These are phyloP conservation scores for Lichtheimia corymbifera DNA, from an alignment of 371 early-diverging fungal species.

Conservation along the genomic window DNA sequence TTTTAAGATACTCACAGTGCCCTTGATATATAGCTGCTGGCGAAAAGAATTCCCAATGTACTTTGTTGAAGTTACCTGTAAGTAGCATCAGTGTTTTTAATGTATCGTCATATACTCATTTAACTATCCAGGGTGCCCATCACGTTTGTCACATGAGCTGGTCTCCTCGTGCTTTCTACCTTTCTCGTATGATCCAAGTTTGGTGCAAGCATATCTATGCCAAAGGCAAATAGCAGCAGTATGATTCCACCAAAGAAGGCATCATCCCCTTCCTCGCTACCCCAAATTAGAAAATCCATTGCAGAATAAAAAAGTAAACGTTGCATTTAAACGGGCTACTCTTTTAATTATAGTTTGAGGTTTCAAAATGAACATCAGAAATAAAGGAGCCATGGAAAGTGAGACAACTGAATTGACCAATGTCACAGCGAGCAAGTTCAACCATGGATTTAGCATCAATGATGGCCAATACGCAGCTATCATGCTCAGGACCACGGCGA, in stretches of 20 bases:
- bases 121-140: constrained; percentile 26
- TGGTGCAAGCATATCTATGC: constrained; percentile 35
- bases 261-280: too few relatives aligned
- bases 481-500: constrained; percentile 19
- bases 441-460: constrained; percentile 54
- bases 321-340: too few relatives aligned
- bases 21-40: constrained; percentile 11
- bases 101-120: not conserved
- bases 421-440: constrained; percentile 52
- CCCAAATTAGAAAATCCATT: too few relatives aligned
- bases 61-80: constrained; percentile 19
- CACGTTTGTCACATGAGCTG: constrained; percentile 37
- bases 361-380: constrained; percentile 3
- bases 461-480: constrained; percentile 53
- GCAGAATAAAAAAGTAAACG: too few relatives aligned
- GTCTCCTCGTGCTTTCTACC: constrained; percentile 42
- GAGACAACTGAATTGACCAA: constrained; percentile 45
- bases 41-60: constrained; percentile 10
- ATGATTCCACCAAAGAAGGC: too few relatives aligned
- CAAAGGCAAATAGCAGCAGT: constrained; percentile 7
- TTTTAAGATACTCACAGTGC: constrained; percentile 3
- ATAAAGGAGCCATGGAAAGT: constrained; percentile 59
- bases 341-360: too few relatives aligned
- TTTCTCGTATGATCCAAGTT: constrained; percentile 29
- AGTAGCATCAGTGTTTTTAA: not conserved